Base-by-base conservation (phyloP, 208 protist genomes). In the Leptomonas pyrrhocoris region DNA sequence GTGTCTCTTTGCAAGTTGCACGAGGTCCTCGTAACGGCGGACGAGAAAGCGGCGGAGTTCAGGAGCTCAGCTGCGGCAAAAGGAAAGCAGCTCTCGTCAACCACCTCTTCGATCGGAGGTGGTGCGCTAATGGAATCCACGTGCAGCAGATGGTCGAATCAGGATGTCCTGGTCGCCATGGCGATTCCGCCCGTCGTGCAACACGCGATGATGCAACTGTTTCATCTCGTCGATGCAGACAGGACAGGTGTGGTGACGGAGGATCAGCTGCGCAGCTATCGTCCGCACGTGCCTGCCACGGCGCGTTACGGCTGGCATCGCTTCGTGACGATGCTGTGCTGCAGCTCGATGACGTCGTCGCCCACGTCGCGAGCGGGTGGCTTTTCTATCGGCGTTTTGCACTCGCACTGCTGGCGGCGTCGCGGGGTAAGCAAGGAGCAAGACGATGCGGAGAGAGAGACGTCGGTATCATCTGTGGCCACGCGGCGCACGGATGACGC, bases 221-320 rank as follows among this genome's bases (percentile, higher is more conserved):
- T 72, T 27, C 34, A 42, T 23, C 23, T 45, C 21, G 49, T 72
- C 23, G 68, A 74, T 30, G 30, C 21, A 11, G 43, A 68, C 43
- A 25, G 21, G n/a, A 40, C 21, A 4, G 72, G 72, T 9, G 40
- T 30, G 27, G 72, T 77, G 8, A 67, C 63, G 36, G 72, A 77
- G 34, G 72, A 69, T 51, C 72, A 77, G 42, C 64, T 77, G 72
- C 72, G 72, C 21, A 61, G 40, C 60, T 66, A 77, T 27, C 63
- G 72, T 9, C 45, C 55, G n/a, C 63, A 49, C 49, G 72, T 77
- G 38, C 72, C 63, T 5, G 62, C 63, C n/a, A 42, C 57, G 31
- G 72, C 42, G 0, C 72, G 64, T 30, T 77, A 77, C 31, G 72
- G 72, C 12, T 77, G 72, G 72, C 72, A 77, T 42, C 72, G 72